Evolutionary conservation across 345 rosid genomes (phyloP).

Genomic region (Conringia planisiliqua): DNA sequence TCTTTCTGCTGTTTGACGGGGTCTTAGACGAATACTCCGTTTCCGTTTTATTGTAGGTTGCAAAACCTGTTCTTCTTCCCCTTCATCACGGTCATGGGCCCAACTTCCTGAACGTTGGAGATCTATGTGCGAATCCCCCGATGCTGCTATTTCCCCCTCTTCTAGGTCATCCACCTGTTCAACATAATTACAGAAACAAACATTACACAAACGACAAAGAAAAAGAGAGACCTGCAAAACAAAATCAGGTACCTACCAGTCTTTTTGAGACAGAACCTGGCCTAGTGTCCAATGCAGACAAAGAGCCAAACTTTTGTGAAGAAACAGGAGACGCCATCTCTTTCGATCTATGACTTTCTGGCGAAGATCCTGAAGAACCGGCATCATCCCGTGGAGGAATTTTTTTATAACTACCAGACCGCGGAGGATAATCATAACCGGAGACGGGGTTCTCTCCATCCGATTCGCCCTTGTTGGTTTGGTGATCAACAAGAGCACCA

Average conservation of each 20-base stretch:
- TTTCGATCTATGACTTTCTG: conserved; percentile 59
- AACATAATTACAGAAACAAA: conserved; percentile 28
- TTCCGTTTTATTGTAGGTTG: conserved; percentile 96
- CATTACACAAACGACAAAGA: conserved; percentile 9
- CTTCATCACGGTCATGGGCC: conserved; percentile 92
- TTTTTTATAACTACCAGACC: conserved; percentile 50
- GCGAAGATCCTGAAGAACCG: conserved; percentile 91
- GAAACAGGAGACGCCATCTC: conserved; percentile 83
- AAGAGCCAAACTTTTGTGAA: conserved; percentile 90
- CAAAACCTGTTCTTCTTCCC: conserved; percentile 95
- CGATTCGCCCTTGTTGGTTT: conserved; percentile 60
- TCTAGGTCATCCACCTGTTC: conserved; percentile 87
- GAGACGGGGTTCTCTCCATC: conserved; percentile 69
- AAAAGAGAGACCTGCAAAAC: conserved; percentile 12
- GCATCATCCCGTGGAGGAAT: conserved; percentile 53
- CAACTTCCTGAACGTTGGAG: conserved; percentile 93
- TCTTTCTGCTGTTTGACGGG: conserved; percentile 74
- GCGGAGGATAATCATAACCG: conserved; percentile 52
- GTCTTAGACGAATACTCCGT: conserved; percentile 91
- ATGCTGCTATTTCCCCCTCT: conserved; percentile 96
- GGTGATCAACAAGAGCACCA: conserved; percentile 57
- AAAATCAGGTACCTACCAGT: conserved; percentile 51
- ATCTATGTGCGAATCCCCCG: conserved; percentile 91
- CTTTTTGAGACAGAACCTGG: conserved; percentile 77
- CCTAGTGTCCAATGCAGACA: conserved; percentile 92